Conservation (phyloP, 2,329 filamentous ascomycete genomes). For the Gremmenia infestans region DNA sequence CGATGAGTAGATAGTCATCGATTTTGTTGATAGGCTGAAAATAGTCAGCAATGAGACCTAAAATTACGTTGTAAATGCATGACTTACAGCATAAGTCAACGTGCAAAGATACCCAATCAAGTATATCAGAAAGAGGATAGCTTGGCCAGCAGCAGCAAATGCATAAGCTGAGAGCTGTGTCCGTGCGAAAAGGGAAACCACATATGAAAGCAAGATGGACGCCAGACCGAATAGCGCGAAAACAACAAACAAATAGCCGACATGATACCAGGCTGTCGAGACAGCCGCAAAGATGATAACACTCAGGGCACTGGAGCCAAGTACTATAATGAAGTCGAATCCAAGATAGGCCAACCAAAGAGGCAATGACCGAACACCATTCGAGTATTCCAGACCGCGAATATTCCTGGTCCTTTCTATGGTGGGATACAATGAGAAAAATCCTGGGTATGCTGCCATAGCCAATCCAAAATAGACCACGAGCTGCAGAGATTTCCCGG, state of each 20-base stretch:
- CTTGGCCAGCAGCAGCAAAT: slow-evolving; percentile 72
- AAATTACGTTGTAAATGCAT: not conserved
- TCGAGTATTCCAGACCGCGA: slow-evolving; percentile 82
- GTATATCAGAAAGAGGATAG: slow-evolving; percentile 65
- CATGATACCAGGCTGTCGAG: slow-evolving; percentile 67
- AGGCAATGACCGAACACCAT: slow-evolving; percentile 76
- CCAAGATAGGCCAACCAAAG: slow-evolving; percentile 78
- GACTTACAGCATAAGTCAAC: slow-evolving; percentile 60
- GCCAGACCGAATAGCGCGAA: slow-evolving; percentile 77
- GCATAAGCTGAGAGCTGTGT: slow-evolving; percentile 83
- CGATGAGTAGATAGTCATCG: slow-evolving; percentile 60
- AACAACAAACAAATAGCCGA: slow-evolving; percentile 77
- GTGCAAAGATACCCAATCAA: slow-evolving; percentile 67
- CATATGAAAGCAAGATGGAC: slow-evolving; percentile 70
- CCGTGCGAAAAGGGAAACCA: slow-evolving; percentile 72
- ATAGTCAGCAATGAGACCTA: not conserved
- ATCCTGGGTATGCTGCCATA: slow-evolving; percentile 73
- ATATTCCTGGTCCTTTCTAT: slow-evolving; percentile 74
- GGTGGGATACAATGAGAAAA: slow-evolving; percentile 88
- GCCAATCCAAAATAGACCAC: slow-evolving; percentile 78
- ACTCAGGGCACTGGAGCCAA: slow-evolving; percentile 60
- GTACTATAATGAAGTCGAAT: slow-evolving; percentile 75
- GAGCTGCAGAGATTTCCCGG: slow-evolving; percentile 71
- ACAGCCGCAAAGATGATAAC: slow-evolving; percentile 64
- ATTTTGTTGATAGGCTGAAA: slow-evolving; percentile 57